phyloP scores from a whole-genome alignment of 768 basidiomycete species.

The Rhodosporidiobolus odoratus region DNA sequence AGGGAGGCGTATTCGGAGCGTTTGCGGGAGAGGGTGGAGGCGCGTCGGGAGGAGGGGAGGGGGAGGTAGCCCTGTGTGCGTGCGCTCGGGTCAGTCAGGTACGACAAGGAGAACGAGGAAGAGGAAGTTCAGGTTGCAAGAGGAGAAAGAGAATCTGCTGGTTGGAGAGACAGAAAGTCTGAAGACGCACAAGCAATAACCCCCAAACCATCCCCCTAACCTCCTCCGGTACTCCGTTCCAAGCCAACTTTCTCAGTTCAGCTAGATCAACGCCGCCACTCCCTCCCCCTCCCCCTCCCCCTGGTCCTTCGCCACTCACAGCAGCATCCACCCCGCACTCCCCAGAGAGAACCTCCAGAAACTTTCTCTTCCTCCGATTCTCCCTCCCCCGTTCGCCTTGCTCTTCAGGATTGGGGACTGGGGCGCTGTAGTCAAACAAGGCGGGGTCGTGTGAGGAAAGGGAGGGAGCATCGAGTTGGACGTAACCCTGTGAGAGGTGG shows the following conservation, averaged over 20 bases:
- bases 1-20: constrained; percentile 85
- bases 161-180: neutral
- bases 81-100: neutral
- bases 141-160: no score
- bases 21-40: constrained; percentile 75
- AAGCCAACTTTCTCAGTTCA: constrained; percentile 82
- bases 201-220: constrained; percentile 91
- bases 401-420: constrained; percentile 11
- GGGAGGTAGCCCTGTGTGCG: constrained; percentile 78
- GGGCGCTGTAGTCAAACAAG: constrained; percentile 21
- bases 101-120: no score
- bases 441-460: constrained; percentile 1
- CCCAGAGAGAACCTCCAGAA: constrained; percentile 67
- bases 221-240: constrained; percentile 86
- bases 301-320: no score
- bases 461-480: constrained; percentile 20
- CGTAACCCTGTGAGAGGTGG: constrained; percentile 10
- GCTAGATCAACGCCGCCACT: constrained; percentile 80
- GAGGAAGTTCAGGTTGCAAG: no score
- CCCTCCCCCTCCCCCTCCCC: no score
- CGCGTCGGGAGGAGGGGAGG: constrained; percentile 67
- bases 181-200: constrained; percentile 68
- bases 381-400: constrained; percentile 27
- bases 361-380: constrained; percentile 51
- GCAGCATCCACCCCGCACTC: no score